These are phyloP conservation scores for Cruciata laevipes DNA, from an alignment of 257 asterid genomes.

Conservation along the genomic window DNA sequence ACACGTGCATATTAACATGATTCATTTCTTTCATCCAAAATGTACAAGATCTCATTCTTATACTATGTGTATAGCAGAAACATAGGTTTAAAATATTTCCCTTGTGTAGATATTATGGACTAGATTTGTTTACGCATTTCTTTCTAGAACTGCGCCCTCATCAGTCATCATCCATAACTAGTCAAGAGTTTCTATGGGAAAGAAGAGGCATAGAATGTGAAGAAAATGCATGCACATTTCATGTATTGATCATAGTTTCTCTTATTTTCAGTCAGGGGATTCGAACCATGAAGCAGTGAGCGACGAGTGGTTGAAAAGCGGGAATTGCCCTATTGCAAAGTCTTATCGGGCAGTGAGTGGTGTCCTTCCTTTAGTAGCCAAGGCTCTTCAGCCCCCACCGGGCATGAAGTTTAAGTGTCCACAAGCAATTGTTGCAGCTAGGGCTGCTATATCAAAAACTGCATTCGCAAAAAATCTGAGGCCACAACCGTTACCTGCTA, in stretches of 20 bases:
- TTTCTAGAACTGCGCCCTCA: not conserved
- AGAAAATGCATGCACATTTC: not conserved
- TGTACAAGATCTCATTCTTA: not conserved
- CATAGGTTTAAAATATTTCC: not conserved
- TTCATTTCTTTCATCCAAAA: not conserved
- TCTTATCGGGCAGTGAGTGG: slow-evolving; percentile 73
- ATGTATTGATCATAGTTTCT: slow-evolving; percentile 9
- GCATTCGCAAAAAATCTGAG: slow-evolving; percentile 81
- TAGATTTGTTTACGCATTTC: not conserved
- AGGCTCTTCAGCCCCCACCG: slow-evolving; percentile 73
- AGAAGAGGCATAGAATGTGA: not conserved
- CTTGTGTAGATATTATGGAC: not conserved
- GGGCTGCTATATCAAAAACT: slow-evolving; percentile 69
- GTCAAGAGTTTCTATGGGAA: not conserved
- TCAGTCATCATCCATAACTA: not conserved
- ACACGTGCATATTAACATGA: not conserved
- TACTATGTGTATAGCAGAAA: not conserved
- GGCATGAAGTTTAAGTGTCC: slow-evolving; percentile 74
- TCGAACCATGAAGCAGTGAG: slow-evolving; percentile 67
- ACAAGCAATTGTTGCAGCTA: slow-evolving; percentile 70
- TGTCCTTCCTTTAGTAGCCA: slow-evolving; percentile 81
- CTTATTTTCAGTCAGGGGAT: slow-evolving; percentile 47
- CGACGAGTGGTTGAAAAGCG: slow-evolving; percentile 76
- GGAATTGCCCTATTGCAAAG: slow-evolving; percentile 90
- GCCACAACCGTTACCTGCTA: slow-evolving; percentile 82